Evolutionary conservation across 148 eudicot species (phyloP), one percentile per base, ranked within the genome.

Genomic region (Heliosperma pusillum): DNA sequence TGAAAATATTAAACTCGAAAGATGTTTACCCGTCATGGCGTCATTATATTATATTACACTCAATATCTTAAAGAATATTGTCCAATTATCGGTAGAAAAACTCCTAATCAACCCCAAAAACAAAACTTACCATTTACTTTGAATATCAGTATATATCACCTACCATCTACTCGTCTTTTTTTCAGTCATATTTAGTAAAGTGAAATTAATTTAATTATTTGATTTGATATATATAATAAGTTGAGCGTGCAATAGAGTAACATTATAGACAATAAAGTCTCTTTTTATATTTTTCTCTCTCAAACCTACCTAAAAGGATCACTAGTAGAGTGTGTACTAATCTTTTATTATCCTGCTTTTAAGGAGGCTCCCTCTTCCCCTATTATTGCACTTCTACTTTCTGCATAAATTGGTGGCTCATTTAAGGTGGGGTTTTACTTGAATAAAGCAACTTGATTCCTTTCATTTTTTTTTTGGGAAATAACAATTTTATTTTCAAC

Each of bases 361-460:
- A 57, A 53, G 72, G 72, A 52, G 72, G 40, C 22, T 60, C 70
- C 74, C 80, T 77, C 60, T 59, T 61, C 70, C 80, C 75, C 75
- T 77, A 70, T 77, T 77, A 60, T 10, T 50, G 80, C 63, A 6
- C 59, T 69, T 64, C 50, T 53, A 13, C 76, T 78, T 78, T 72
- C 72, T 78, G 76, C 76, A 72, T 26, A 16, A 2, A 13, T 71
- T 53, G 33, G 71, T 72, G 71, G 62, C 80, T 66, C 71, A 71
- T 78, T 78, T 64, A 63, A 71, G 25, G 70, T 77, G 62, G 20
- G 56, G 30, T 70, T 59, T 76, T 60, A 8, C 25, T 52, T 71
- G 17, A 3, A 26, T 47, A 60, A 77, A 77, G 22, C 10, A 27
- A 61, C 60, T 9, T 19, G 27, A 61, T 71, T 71, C 70, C 40